Conservation (phyloP, 192 early-diverging fungal species). For the Backusella liffmaniae region DNA sequence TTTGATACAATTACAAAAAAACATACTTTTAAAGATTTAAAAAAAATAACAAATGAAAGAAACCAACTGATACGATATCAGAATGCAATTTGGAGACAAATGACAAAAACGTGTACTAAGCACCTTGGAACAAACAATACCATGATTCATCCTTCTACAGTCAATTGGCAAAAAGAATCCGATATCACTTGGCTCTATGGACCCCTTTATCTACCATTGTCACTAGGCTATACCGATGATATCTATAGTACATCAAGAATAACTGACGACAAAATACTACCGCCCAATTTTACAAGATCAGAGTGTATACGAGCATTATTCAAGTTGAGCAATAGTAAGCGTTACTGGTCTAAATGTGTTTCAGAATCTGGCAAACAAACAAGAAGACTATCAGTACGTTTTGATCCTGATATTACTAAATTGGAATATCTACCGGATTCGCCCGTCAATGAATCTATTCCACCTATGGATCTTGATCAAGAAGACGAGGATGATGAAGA, state of each 20-base stretch:
- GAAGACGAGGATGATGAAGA: neutral
- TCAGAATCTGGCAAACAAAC: constrained; percentile 17
- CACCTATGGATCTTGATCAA: neutral
- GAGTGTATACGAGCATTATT: neutral
- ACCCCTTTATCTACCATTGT: constrained; percentile 7
- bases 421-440: constrained; percentile 29
- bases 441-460: constrained; percentile 12
- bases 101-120: constrained; percentile 29
- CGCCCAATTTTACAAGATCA: neutral
- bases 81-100: constrained; percentile 44
- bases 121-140: neutral
- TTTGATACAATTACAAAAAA: constrained; percentile 3
- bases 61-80: constrained; percentile 28
- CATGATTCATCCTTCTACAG: constrained; percentile 28
- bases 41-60: constrained; percentile 19
- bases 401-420: constrained; percentile 21
- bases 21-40: neutral
- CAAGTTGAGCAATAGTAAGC: neutral
- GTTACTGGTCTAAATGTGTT: constrained; percentile 15
- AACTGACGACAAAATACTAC: neutral
- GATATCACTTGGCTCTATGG: constrained; percentile 40
- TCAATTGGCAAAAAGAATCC: constrained; percentile 45
- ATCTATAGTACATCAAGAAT: neutral
- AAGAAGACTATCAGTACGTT: constrained; percentile 16
- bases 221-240: neutral